Conservation (phyloP, 257 asterid species). For the Verbascum thapsus region DNA sequence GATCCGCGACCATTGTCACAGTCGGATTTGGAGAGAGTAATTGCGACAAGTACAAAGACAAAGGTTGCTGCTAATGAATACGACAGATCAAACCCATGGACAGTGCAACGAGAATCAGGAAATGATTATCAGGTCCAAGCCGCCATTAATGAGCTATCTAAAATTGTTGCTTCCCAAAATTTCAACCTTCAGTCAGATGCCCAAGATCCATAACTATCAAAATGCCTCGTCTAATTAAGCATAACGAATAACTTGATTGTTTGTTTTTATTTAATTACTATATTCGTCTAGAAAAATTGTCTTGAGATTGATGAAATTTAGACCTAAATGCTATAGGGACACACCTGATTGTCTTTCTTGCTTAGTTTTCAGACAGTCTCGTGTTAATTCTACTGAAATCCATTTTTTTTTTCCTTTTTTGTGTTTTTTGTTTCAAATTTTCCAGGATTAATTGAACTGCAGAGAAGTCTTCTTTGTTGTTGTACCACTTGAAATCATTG, state of each 20-base stretch:
- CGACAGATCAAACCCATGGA: slow-evolving; percentile 49
- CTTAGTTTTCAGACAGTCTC: not conserved
- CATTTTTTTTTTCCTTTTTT: not conserved
- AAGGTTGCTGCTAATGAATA: slow-evolving; percentile 74
- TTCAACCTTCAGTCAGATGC: slow-evolving; percentile 46
- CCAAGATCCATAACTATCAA: slow-evolving; percentile 35
- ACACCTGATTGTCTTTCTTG: not conserved
- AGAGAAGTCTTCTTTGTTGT: slow-evolving; percentile 3
- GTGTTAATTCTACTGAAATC: not conserved
- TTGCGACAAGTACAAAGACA: slow-evolving; percentile 60
- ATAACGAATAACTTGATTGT: not conserved
- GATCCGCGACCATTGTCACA: slow-evolving; percentile 70
- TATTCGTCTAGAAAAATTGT: not conserved
- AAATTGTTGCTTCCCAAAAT: slow-evolving; percentile 47
- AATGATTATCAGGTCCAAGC: slow-evolving; percentile 65
- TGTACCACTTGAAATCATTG: slow-evolving; percentile 13
- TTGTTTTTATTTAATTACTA: not conserved
- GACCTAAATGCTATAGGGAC: not conserved
- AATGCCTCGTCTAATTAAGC: not conserved
- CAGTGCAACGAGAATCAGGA: slow-evolving; percentile 34
- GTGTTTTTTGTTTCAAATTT: not conserved
- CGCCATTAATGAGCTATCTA: slow-evolving; percentile 56
- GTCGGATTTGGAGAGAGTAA: slow-evolving; percentile 63
- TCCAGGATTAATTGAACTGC: slow-evolving; percentile 35
- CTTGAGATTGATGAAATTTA: not conserved